Percentiles rank a stretch among this genome's conserved stretches.
Evolutionary conservation across 352 stramenopile genomes (phyloP).

Genomic region (Phytophthora vignae): DNA sequence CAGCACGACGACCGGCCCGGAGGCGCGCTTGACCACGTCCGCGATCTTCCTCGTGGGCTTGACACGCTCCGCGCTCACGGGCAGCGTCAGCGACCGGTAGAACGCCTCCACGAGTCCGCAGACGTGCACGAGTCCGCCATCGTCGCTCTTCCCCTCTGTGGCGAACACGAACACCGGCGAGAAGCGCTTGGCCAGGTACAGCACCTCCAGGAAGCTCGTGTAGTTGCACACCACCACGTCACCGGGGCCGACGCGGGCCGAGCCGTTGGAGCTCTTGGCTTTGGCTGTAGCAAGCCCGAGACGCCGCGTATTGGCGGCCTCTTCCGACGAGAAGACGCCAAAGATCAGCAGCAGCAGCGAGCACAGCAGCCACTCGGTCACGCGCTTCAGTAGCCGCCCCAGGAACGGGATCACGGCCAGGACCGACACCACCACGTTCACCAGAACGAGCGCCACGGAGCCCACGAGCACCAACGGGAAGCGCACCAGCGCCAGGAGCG

Average conservation of each 20-base stretch:
- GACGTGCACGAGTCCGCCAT: constrained; percentile 68
- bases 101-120: constrained; percentile 75
- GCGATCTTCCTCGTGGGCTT: constrained; percentile 67
- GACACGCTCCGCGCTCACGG: constrained; percentile 45
- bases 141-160: constrained; percentile 48
- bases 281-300: constrained; percentile 69
- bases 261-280: constrained; percentile 23
- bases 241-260: constrained; percentile 48
- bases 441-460: constrained; percentile 46
- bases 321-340: constrained; percentile 72
- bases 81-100: constrained; percentile 61
- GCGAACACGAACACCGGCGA: constrained; percentile 84
- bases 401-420: constrained; percentile 71
- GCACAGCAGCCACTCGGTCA: constrained; percentile 78
- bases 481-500: constrained; percentile 58
- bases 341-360: constrained; percentile 72
- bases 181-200: constrained; percentile 81
- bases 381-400: constrained; percentile 69
- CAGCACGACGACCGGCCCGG: constrained; percentile 77
- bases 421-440: constrained; percentile 65
- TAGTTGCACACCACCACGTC: constrained; percentile 87
- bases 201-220: constrained; percentile 81
- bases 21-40: constrained; percentile 68
- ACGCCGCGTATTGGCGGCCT: constrained; percentile 75
- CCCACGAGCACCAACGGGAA: constrained; percentile 59